Base-by-base conservation (phyloP, 805 yeast species). In the Cyberlindnera maritima region DNA sequence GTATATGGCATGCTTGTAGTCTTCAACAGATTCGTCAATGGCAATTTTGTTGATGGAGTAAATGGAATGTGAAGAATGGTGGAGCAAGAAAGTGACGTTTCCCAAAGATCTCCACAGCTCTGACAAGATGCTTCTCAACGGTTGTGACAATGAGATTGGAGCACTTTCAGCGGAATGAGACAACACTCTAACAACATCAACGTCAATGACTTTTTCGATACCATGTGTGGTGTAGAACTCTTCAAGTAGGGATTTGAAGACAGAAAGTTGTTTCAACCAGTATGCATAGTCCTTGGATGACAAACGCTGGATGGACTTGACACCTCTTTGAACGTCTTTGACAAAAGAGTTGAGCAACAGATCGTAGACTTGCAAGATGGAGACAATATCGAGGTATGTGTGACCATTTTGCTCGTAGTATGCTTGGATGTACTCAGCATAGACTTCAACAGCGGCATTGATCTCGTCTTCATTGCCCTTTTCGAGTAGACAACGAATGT, bases 401-500 rank as follows among this genome's bases (percentile, higher is more conserved):
- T 63, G 66, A 2, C 56, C 54, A 43, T 73, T 62, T 38, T 73
- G 66, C 14, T 66, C 55, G 28, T 58, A 66, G 43, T 66, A 63
- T 31, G 68, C 70, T 26, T 70, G 60, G 9, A 66, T 58, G 49
- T 77, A 78, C 39, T 69, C 69, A 4, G 66, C 46, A 45, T 68
- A 73, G 17, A 76, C 76, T 21, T 63, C 65, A 49, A 74, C 72
- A 13, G 68, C 54, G 5, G 70, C 62, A 11, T 56, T 57, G 4
- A 59, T 47, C 38, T 65, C 66, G 1, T 58, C 54, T 0, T 31
- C 19, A 21, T 56, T 53, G 6, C 56, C 41, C 18, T 44, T 45
- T 14, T 52, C 46, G 2, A 49, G 44, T n/a, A 62, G 67, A 50
- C 48, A 66, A 66, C 53, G 61, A 55, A 65, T 69, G 47, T 70